phyloP scores from a whole-genome alignment of 2,329 filamentous ascomycete genomes.

The Talaromyces amestolkiae region DNA sequence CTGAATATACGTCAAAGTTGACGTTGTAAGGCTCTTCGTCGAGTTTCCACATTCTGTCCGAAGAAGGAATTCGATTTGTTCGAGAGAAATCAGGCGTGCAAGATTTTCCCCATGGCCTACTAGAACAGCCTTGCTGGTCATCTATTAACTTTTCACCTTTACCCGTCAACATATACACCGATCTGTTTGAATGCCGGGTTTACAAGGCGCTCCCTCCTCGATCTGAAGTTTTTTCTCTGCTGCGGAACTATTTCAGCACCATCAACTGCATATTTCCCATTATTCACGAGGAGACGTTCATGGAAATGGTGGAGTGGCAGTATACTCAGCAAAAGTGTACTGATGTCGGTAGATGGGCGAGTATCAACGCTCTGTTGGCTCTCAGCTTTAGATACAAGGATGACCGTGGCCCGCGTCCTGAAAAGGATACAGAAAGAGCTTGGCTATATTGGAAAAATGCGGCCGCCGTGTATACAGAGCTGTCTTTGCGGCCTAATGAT shows the following conservation, averaged over 20 bases:
- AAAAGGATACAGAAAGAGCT: slow-evolving; percentile 85
- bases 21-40: slow-evolving; percentile 71
- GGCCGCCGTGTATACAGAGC: slow-evolving; percentile 82
- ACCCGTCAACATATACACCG: slow-evolving; percentile 93
- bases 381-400: slow-evolving; percentile 85
- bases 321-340: slow-evolving; percentile 89
- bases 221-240: slow-evolving; percentile 76
- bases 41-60: slow-evolving; percentile 93
- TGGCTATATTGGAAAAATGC: slow-evolving; percentile 95
- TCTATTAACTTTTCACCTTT: slow-evolving; percentile 86
- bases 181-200: slow-evolving; percentile 78
- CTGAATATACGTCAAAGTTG: slow-evolving; percentile 24
- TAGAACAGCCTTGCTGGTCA: slow-evolving; percentile 65
- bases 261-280: slow-evolving; percentile 97
- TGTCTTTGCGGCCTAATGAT: slow-evolving; percentile 91
- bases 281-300: slow-evolving; percentile 93
- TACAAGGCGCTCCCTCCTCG: slow-evolving; percentile 79
- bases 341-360: slow-evolving; percentile 94
- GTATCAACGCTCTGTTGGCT: slow-evolving; percentile 83
- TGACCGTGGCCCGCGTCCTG: slow-evolving; percentile 83
- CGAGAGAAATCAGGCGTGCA: slow-evolving; percentile 91
- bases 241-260: slow-evolving; percentile 91
- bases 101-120: slow-evolving; percentile 85
- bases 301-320: slow-evolving; percentile 90
- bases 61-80: slow-evolving; percentile 94